Evolutionary conservation across 768 basidiomycete species (phyloP), one percentile per base, ranked within the genome.

Genomic region (Serendipita sp.): DNA sequence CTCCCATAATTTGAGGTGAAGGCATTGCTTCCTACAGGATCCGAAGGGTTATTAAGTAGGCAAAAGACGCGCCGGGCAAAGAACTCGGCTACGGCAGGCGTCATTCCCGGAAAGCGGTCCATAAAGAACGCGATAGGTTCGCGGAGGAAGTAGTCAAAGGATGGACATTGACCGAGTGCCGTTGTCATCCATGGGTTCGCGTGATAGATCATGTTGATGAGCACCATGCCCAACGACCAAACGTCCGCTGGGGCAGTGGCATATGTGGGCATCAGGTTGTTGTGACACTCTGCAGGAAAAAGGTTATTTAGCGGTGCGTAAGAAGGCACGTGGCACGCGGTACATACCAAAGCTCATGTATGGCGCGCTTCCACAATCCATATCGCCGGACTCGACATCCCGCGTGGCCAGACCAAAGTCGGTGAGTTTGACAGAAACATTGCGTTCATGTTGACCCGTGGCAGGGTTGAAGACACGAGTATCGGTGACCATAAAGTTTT

Each of bases 201-300:
- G 75, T 99, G 96, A 76, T 97, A 99, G 73, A 98, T 79, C 91
- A 98, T 94, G 75, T 99, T 99, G 81, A 99, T 91, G 70, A 99
- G 84, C 68, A 99, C 96, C 73, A 99, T 96, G 67, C 95, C 95
- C 70, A 99, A 81, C 30, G 95, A 97, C 95, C 92, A 99, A 64
- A 99, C 92, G 76, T 99, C 95, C 67, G 96, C 96, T 65, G 90
- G 89, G 70, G 88, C 88, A 67, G 95, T 93, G 68, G 83, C 82
- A 78, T 99, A 99, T 60, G 88, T 89, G 68, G 96, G 94, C 34
- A 88, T 89, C 69, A 93, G 80, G 75, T 97, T 96, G 79, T 98
- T 98, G 74, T 95, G 87, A 77, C 96, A 98, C 79, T 98, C 95
- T 92, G 70, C 3, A 3, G 11, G 41, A 63, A 67, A 66, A 65